Conservation (phyloP, 139 green algal genomes). For the Closterium sp. region DNA sequence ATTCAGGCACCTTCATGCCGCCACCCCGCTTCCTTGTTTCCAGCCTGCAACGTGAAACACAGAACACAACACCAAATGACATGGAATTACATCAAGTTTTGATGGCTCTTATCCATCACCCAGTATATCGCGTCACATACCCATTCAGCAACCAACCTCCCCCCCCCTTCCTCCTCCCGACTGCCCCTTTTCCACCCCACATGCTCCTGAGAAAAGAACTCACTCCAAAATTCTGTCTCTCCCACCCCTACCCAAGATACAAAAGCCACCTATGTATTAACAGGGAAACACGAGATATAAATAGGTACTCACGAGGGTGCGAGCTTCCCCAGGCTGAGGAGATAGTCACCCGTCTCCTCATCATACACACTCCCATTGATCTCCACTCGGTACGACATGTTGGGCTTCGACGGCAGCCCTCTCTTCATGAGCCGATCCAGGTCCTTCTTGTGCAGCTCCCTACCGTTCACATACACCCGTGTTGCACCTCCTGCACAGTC, state of each 20-base stretch:
- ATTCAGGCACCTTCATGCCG: slow-evolving; percentile 2
- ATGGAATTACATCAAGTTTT: not conserved
- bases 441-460: slow-evolving; percentile 43
- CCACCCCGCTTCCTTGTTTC: slow-evolving; percentile 1
- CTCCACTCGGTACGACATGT: slow-evolving; percentile 16
- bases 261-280: not conserved
- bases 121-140: not conserved
- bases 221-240: not conserved
- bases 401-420: not conserved
- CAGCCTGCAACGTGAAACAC: not conserved
- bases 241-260: not conserved
- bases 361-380: slow-evolving; percentile 31
- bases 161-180: no score
- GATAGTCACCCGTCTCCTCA: not conserved
- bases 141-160: not conserved
- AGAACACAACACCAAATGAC: not conserved
- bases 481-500: slow-evolving; percentile 17
- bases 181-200: not conserved
- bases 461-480: slow-evolving; percentile 23
- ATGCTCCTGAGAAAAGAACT: not conserved
- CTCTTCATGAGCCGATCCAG: slow-evolving; percentile 5
- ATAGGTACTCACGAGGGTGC: slow-evolving; percentile 24
- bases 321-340: slow-evolving; percentile 29
- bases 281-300: not conserved
- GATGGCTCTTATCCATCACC: not conserved